Base-by-base conservation (phyloP, 441 rosid genomes). In the Raphanus hybrid region DNA sequence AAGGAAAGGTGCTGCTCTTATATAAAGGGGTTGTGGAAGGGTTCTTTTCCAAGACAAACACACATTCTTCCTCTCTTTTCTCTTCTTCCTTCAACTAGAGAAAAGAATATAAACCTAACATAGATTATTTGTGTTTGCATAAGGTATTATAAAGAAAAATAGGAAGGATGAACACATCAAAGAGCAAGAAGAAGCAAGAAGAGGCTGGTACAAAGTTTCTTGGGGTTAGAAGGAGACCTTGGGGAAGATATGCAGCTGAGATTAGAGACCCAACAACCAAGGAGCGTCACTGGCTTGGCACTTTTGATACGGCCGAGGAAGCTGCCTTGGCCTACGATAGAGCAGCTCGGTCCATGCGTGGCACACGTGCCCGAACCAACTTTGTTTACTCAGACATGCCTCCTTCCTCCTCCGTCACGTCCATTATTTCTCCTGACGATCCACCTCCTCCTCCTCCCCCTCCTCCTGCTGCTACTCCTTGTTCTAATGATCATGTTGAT, bases 211-310 rank as follows among this genome's bases (percentile, higher is more conserved):
- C 50, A 35, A 84, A 88, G 79, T 92, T 89, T 79, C 81, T 92
- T 9, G 97, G 97, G 1, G 97, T 92, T 0, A 73, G 97, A 57
- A 81, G 95, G 35, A 76, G 97, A 64, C 97, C 97, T 18, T 92
- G 97, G 97, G 97, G 95, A 11, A 80, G 94, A 77, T 92, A 92
- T 55, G 94, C 97, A 0, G 97, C 94, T 0, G 97, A 92, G 83
- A 92, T 92, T 43, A 82, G 97, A 75, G 93, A 92, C 82, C 97
- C 97, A 8, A 79, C 88, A 2, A 90, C 97, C 16, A 92, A 92
- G 64, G 93, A 92, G 77, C 88, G 97, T 72, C 95, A 89, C 77
- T 92, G 97, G 97, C 86, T 92, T 4, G 95, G 97, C 32, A 92
- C 97, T 27, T 92, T 92, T 18, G 96, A 90, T 81, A 90, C 93